A percentile compares a stretch with the other conserved stretches of the same genome.
Conservation (phyloP, 305 asterid genomes). For the Fraxinus platypoda region DNA sequence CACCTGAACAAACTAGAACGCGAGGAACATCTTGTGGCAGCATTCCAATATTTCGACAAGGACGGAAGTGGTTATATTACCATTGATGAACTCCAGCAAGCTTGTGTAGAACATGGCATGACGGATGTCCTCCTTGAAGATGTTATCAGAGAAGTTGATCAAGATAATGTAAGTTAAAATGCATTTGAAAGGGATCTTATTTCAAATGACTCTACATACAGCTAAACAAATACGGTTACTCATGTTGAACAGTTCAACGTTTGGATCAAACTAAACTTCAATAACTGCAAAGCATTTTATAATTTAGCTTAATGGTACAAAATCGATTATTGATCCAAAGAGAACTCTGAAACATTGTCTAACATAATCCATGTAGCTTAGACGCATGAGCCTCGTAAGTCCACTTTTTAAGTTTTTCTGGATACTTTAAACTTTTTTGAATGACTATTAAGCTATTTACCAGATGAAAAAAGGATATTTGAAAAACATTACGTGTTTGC, state of each 20-base stretch:
- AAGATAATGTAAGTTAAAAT: slow-evolving; percentile 45
- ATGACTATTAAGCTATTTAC: background rate
- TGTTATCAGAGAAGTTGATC: slow-evolving; percentile 57
- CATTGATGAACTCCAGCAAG: slow-evolving; percentile 59
- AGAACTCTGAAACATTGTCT: background rate
- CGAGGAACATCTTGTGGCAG: slow-evolving; percentile 54
- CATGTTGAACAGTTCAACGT: background rate
- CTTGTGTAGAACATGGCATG: slow-evolving; percentile 51
- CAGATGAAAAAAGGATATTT: background rate
- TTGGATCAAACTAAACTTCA: background rate
- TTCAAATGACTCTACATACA: background rate
- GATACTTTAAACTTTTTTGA: background rate
- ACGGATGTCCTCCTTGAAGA: slow-evolving; percentile 50
- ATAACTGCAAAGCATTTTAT: background rate
- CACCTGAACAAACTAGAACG: slow-evolving; percentile 57
- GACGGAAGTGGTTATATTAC: slow-evolving; percentile 62
- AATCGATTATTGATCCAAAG: background rate
- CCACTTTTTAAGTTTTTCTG: background rate
- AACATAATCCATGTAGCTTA: background rate
- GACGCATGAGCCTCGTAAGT: background rate
- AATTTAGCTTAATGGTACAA: background rate
- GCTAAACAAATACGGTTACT: background rate
- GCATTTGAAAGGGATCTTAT: background rate
- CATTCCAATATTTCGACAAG: slow-evolving; percentile 54
- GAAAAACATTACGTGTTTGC: background rate